A percentile compares a stretch with the other conserved stretches of the same genome.
Evolutionary conservation across 2,329 filamentous ascomycete species (phyloP).

Genomic region (Neocucurbitaria cava): DNA sequence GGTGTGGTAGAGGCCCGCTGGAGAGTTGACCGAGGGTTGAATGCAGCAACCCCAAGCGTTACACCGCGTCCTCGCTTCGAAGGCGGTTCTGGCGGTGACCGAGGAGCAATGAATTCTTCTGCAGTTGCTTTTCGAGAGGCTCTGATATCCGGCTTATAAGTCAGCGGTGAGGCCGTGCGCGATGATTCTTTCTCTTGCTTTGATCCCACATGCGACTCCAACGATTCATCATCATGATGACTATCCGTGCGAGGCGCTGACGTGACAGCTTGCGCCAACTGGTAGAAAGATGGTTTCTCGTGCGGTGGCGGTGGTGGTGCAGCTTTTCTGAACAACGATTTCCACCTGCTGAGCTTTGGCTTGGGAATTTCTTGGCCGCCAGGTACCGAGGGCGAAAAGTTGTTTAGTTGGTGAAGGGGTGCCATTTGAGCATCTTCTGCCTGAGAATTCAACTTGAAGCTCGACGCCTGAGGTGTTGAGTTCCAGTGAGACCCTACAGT

Average conservation of each 20-base stretch:
- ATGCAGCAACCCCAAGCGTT: conserved; percentile 23
- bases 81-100: conserved; percentile 12
- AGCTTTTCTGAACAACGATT: conserved; percentile 47
- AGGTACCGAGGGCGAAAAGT: conserved; percentile 14
- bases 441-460: conserved; percentile 8
- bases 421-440: conserved; percentile 17
- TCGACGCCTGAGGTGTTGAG: conserved; percentile 26
- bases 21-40: conserved; percentile 18
- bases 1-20: conserved; percentile 26
- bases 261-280: conserved; percentile 35
- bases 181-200: conserved; percentile 24
- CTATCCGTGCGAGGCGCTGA: conserved; percentile 37
- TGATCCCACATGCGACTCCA: conserved; percentile 21
- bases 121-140: conserved; percentile 36
- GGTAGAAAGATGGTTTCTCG: conserved; percentile 45
- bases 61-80: conserved; percentile 25
- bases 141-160: conserved; percentile 40
- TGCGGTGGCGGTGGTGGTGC: conserved; percentile 22
- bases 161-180: conserved; percentile 31
- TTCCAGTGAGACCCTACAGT: conserved; percentile 42
- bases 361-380: conserved; percentile 30
- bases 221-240: conserved; percentile 38
- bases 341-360: conserved; percentile 49
- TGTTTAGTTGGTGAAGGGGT: conserved; percentile 4
- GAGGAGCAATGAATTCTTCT: conserved; percentile 16